Conservation (phyloP, 179 eudicot species). For the Nepenthes alata region DNA sequence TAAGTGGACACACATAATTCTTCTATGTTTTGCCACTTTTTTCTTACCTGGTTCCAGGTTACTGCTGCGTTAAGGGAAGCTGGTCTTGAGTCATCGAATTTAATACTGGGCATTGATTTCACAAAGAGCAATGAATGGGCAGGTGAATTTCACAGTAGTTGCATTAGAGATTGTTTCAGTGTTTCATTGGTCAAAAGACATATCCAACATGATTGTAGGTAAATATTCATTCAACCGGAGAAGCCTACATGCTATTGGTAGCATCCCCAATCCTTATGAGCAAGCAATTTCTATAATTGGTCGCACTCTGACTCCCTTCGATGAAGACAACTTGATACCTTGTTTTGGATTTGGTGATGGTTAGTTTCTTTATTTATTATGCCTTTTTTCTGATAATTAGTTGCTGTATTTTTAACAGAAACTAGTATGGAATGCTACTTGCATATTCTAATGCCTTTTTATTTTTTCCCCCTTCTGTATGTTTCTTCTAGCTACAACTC, state of each 20-base stretch:
- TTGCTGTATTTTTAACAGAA: not conserved
- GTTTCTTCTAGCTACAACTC: slow-evolving; percentile 42
- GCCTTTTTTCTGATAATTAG: not conserved
- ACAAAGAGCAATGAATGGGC: slow-evolving; percentile 92
- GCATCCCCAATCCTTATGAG: slow-evolving; percentile 63
- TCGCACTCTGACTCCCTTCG: slow-evolving; percentile 69
- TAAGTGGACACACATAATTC: not conserved
- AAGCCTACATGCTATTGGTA: slow-evolving; percentile 65
- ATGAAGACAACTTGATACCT: slow-evolving; percentile 83
- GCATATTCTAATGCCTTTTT: not conserved
- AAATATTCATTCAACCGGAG: slow-evolving; percentile 56
- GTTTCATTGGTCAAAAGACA: slow-evolving; percentile 1
- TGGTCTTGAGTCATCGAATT: slow-evolving; percentile 85
- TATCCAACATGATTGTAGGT: slow-evolving; percentile 27
- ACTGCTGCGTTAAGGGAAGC: slow-evolving; percentile 59
- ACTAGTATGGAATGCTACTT: too few species aligned
- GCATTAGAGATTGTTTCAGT: not conserved
- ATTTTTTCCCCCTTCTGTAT: not conserved
- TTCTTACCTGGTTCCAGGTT: slow-evolving; percentile 34
- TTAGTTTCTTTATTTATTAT: slow-evolving; percentile 19
- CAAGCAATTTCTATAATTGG: slow-evolving; percentile 87
- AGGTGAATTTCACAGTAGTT: slow-evolving; percentile 25
- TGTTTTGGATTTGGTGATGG: slow-evolving; percentile 94
- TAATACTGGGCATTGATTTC: slow-evolving; percentile 78
- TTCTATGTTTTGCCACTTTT: not conserved